phyloP scores from a whole-genome alignment of 371 early-diverging fungal genomes.

The Mucor piriformis region DNA sequence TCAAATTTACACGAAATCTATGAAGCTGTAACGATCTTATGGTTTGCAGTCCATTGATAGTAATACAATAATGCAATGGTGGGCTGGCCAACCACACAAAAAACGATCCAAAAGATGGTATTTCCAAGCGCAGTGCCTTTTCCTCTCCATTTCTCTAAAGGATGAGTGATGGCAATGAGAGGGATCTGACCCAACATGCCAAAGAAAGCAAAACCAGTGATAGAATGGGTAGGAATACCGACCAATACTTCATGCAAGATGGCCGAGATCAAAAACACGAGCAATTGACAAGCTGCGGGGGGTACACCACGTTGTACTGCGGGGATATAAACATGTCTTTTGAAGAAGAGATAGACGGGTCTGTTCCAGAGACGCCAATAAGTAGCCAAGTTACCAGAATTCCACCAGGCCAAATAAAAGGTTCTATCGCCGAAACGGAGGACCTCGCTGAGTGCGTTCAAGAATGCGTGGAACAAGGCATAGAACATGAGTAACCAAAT shows the following conservation, averaged over 20 bases:
- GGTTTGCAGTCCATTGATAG: constrained; percentile 70
- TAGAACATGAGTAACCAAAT: constrained; percentile 93
- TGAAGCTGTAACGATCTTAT: constrained; percentile 23
- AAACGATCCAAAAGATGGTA: constrained; percentile 85
- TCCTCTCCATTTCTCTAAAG: constrained; percentile 71
- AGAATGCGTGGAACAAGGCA: constrained; percentile 81
- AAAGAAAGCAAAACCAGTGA: constrained; percentile 83
- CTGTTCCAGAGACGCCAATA: constrained; percentile 94
- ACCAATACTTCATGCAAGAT: constrained; percentile 85
- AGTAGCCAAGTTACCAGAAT: constrained; percentile 76
- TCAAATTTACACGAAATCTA: not conserved
- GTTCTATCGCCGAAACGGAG: constrained; percentile 88
- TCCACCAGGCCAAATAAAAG: constrained; percentile 94
- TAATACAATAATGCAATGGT: constrained; percentile 82
- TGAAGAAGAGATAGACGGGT: constrained; percentile 86
- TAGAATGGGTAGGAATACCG: constrained; percentile 81
- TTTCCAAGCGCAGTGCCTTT: constrained; percentile 86
- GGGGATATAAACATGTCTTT: constrained; percentile 85
- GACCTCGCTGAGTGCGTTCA: constrained; percentile 85
- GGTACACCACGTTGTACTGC: constrained; percentile 54
- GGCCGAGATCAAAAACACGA: constrained; percentile 84
- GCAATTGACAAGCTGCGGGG: constrained; percentile 56
- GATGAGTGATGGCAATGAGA: constrained; percentile 72
- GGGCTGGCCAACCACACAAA: constrained; percentile 88
- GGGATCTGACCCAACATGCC: constrained; percentile 93